Base-by-base conservation (phyloP, 495 filamentous ascomycete genomes). In the Aspergillus sclerotiicarbonarius region DNA sequence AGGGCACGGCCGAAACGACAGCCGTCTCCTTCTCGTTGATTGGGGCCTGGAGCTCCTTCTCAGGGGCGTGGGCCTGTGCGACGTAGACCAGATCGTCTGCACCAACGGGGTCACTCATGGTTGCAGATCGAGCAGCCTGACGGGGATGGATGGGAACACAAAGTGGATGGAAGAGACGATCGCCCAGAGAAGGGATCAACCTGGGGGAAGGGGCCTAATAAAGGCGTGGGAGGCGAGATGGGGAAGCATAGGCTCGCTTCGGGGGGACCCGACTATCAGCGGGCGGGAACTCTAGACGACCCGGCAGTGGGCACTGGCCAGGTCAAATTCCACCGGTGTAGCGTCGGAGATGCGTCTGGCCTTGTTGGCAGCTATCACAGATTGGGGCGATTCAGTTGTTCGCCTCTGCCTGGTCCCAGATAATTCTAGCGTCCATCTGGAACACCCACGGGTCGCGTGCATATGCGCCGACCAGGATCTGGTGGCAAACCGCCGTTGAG, bases 31-130 rank as follows among this genome's bases (percentile, higher is more conserved):
- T 59, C 18, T 56, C 51, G 6, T 37, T 39, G 4, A 56, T 37
- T 18, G 53, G 39, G 12, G 18, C 21, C n/a, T 60, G 46, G 29
- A 56, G 19, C 3, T 54, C 50, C 30, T 60, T 48, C 20, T 58
- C 48, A 20, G 53, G 21, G 9, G 35, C 44, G 19, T 60, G 58
- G 15, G 52, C 58, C n/a, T 54, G 51, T 25, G 58, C 44, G 8
- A 60, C 52, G 15, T 49, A 47, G 20, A 61, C 58, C 20, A 56
- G 41, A 13, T 61, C 58, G 29, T 49, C 39, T 12, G 57, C 50
- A 7, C 51, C 54, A 20, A 57, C 43, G 20, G 58, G 49, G 32
- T 47, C 48, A 48, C 54, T 61, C 59, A 61, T 61, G 19, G 50
- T 50, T 25, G 10, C 5, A n/a, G 37, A 41, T 41, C 12, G 37